Percentiles rank a stretch among this genome's conserved stretches.
phyloP scores from a whole-genome alignment of 441 rosid species.

The Populus tomentosa region DNA sequence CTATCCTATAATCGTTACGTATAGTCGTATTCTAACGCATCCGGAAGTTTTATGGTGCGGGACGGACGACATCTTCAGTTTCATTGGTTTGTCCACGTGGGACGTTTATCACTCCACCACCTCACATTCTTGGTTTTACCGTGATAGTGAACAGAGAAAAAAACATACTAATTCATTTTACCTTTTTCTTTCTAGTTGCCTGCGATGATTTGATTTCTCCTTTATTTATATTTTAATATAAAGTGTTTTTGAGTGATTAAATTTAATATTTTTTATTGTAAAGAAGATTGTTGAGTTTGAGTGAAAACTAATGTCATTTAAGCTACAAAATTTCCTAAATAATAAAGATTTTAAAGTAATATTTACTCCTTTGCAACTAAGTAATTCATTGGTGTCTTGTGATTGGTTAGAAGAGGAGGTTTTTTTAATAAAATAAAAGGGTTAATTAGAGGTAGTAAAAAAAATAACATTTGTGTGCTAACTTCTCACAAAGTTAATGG shows the following conservation, averaged over 20 bases:
- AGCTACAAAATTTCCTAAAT: too few species aligned
- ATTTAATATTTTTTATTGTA: neutral
- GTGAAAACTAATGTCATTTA: too few species aligned
- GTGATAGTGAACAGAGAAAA: neutral
- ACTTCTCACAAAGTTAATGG: too few species aligned
- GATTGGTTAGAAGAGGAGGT: too few species aligned
- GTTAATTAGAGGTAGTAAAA: too few species aligned
- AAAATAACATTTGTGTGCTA: too few species aligned
- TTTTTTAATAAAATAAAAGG: too few species aligned
- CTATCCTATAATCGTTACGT: neutral
- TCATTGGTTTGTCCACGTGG: neutral
- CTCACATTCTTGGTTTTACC: neutral
- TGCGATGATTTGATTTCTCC: neutral
- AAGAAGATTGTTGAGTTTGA: neutral
- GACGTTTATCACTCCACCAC: neutral
- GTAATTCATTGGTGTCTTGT: too few species aligned
- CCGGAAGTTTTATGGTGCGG: neutral
- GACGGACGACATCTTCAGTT: neutral
- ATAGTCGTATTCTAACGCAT: neutral
- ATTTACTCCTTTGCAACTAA: too few species aligned
- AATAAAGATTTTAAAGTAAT: too few species aligned
- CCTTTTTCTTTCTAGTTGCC: too few species aligned
- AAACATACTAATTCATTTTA: neutral
- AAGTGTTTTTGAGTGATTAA: neutral
- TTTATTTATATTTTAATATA: too few species aligned